Base-by-base conservation (phyloP, 805 yeast species). In the Metschnikowia matae region DNA sequence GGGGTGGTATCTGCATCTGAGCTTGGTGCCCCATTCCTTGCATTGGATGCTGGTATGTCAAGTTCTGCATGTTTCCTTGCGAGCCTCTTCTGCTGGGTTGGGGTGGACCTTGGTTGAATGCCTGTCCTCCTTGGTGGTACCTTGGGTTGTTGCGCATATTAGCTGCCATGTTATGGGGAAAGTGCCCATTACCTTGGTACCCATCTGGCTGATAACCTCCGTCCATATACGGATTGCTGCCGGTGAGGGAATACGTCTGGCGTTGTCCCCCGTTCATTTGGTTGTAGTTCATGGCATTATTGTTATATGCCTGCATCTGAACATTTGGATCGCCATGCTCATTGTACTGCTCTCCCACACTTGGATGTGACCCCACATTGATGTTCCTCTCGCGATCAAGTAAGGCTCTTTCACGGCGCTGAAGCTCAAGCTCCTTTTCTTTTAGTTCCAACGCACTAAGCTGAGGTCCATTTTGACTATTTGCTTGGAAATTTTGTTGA, bases 201-300 rank as follows among this genome's bases (percentile, higher is more conserved):
- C 70, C 71, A 36, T 67, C 68, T 4, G 66, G 70, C 5, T 66
- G 70, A 15, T 55, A 58, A 50, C 65, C 71, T 47, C 68, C 71
- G 40, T 55, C 52, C 32, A 37, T 31, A 40, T 51, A 50, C 4
- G 53, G 53, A 29, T 47, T 52, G 10, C 21, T 32, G 2, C 56
- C 58, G 14, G 56, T 50, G 14, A 53, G 52, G 10, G 56, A 50
- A 18, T 40, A 44, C 20, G 57, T n/a, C 2, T 39, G 54, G 17
- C 56, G 53, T 33, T 20, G 13, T 7, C 31, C 34, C 20, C 35
- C 23, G 8, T 31, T 39, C 36, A 15, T 26, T 17, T 36, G 34
- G 15, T 26, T 40, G 40, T 34, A 26, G 17, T 29, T 29, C 7
- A 14, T 6, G 23, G 10, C 26, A 23, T 32, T 21, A 32, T 32